These are phyloP conservation scores for Calocybe gangraenosa DNA, from an alignment of 768 basidiomycete genomes.

Conservation along the genomic window DNA sequence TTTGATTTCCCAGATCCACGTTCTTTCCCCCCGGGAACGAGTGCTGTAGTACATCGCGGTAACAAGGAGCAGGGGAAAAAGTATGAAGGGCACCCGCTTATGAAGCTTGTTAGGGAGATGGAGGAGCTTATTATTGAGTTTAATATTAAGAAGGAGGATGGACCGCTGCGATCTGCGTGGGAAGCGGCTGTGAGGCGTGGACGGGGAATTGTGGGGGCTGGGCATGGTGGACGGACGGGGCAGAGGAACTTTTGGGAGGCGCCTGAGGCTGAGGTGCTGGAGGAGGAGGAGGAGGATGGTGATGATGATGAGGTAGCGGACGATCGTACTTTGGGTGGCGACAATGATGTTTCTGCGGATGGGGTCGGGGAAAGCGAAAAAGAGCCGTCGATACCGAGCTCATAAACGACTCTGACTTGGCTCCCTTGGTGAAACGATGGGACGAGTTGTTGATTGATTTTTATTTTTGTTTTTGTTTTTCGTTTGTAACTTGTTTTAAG, in stretches of 20 bases:
- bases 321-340: no score
- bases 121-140: constrained; percentile 63
- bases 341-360: no score
- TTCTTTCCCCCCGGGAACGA: neutral
- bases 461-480: no score
- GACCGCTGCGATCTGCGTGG: constrained; percentile 55
- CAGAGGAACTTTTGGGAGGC: constrained; percentile 8
- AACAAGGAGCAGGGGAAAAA: neutral
- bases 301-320: no score
- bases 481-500: no score
- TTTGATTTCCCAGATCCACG: constrained; percentile 10
- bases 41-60: neutral
- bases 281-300: neutral
- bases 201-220: constrained; percentile 3
- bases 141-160: constrained; percentile 54
- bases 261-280: neutral
- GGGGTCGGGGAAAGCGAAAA: no score
- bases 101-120: constrained; percentile 50
- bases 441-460: no score
- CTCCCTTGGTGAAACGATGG: no score
- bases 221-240: neutral
- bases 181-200: constrained; percentile 33
- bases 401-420: no score
- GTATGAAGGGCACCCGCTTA: constrained; percentile 25
- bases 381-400: no score